phyloP scores from a whole-genome alignment of 2,329 filamentous ascomycete species.

The Byssochlamys sp. region DNA sequence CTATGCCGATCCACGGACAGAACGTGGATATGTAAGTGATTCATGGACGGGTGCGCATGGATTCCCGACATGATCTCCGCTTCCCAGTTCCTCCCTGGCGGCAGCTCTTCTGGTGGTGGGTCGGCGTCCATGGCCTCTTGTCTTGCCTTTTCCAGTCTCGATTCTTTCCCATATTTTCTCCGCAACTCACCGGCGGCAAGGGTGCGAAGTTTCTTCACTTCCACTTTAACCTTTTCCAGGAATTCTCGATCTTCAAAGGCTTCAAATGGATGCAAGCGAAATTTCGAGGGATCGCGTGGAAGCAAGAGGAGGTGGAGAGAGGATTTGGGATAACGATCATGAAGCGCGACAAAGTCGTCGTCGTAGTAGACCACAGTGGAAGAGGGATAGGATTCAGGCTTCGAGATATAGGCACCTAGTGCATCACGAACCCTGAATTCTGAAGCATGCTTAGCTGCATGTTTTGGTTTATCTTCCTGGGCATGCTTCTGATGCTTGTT shows the following conservation, averaged over 20 bases:
- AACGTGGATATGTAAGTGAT: constrained; percentile 81
- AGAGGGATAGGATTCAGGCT: constrained; percentile 52
- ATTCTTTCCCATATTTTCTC: constrained; percentile 55
- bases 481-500: constrained; percentile 28
- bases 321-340: constrained; percentile 78
- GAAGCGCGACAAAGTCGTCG: constrained; percentile 63
- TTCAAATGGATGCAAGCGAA: constrained; percentile 62
- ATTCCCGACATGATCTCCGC: constrained; percentile 66
- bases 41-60: constrained; percentile 85
- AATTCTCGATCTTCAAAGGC: constrained; percentile 65
- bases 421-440: constrained; percentile 47
- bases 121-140: constrained; percentile 56
- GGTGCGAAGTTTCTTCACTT: constrained; percentile 51
- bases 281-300: constrained; percentile 56
- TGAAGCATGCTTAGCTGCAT: constrained; percentile 10
- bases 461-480: constrained; percentile 7
- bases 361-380: constrained; percentile 56
- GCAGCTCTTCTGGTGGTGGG: constrained; percentile 43
- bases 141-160: constrained; percentile 53
- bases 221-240: constrained; percentile 51
- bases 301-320: constrained; percentile 80
- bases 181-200: constrained; percentile 68
- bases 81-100: constrained; percentile 67
- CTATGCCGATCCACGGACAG: constrained; percentile 71
- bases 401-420: constrained; percentile 56